These are phyloP conservation scores for Pseudopyrenochaeta lycopersici DNA, from an alignment of 2,329 filamentous ascomycete species.

Conservation along the genomic window DNA sequence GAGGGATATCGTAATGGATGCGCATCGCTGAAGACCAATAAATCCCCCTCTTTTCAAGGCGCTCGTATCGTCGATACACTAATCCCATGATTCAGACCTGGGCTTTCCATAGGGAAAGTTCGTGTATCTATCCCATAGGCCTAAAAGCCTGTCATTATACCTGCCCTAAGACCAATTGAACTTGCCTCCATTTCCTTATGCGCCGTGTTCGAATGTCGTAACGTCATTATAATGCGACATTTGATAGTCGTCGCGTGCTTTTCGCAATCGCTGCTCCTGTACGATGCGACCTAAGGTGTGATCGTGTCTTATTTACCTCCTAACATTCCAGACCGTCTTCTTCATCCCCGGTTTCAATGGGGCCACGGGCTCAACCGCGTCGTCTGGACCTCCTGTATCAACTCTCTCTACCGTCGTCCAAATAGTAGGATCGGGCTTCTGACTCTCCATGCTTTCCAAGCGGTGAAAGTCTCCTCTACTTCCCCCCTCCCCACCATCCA, in stretches of 20 bases:
- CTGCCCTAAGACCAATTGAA: background rate
- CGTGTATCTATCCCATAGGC: too few species aligned
- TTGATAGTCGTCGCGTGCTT: background rate
- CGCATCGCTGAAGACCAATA: background rate
- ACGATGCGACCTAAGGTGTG: background rate
- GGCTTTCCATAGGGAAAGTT: too few species aligned
- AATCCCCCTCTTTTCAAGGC: background rate
- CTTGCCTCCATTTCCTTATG: background rate
- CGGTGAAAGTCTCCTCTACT: constrained; percentile 27
- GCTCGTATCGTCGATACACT: too few species aligned
- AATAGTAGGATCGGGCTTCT: constrained; percentile 24
- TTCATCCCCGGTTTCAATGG: constrained; percentile 32
- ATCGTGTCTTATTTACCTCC: constrained; percentile 19
- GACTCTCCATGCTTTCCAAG: constrained; percentile 26
- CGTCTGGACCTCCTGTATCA: constrained; percentile 6
- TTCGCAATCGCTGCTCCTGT: background rate
- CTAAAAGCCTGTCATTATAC: background rate
- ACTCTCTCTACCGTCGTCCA: constrained; percentile 26
- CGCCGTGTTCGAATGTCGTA: background rate
- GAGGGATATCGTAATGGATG: background rate
- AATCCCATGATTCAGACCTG: too few species aligned
- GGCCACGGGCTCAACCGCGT: constrained; percentile 3
- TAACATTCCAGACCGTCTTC: constrained; percentile 43
- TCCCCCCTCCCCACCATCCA: constrained; percentile 14
- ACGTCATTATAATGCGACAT: background rate